Evolutionary conservation across 2,329 filamentous ascomycete species (phyloP), one percentile per base, ranked within the genome.

Genomic region (Phaeosphaeria sp.): DNA sequence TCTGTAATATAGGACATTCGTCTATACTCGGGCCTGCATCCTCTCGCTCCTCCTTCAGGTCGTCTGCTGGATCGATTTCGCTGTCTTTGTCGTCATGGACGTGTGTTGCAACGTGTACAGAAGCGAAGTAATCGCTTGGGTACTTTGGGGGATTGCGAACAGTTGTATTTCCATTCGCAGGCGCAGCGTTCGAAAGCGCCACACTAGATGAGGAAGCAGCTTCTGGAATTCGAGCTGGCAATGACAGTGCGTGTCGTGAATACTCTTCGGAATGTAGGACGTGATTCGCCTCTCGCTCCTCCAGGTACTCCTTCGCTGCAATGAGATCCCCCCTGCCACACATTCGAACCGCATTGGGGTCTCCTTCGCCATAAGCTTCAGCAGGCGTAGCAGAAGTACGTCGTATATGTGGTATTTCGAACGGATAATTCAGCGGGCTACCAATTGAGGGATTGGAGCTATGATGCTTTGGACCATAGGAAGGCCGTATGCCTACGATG

Each of bases 401-500:
- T 9, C 44, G 47, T 25, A 53, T 51, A 25, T 56, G 36, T 4
- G 56, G 59, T 30, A 61, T 51, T 11, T 60, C 46, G 25, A 52
- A 60, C 22, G 47, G 44, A 43, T 62, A 61, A 3, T 25, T 39
- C 24, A 57, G 49, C 18, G 56, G 39, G 44, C 53, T 59, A 18
- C 58, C 51, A 18, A 64, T 55, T 6, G 60, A 65, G 8, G 63
- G 64, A 43, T 55, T 57, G 9, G 63, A 67, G 39, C 54, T 57
- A 15, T 57, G 56, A 13, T 54, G 60, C 6, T 49, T 55, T 5
- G 27, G 4, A 2, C 30, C 18, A 17, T 40, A 17, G 6, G 27
- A 21, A 22, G 43, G 51, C 2, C 39, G 11, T 3, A 57, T 27
- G 7, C 47, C 20, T 18, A 6, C 15, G 1, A n/a, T 42, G n/a